Conservation (phyloP, 306 rosid genomes). For the Coriaria nepalensis region DNA sequence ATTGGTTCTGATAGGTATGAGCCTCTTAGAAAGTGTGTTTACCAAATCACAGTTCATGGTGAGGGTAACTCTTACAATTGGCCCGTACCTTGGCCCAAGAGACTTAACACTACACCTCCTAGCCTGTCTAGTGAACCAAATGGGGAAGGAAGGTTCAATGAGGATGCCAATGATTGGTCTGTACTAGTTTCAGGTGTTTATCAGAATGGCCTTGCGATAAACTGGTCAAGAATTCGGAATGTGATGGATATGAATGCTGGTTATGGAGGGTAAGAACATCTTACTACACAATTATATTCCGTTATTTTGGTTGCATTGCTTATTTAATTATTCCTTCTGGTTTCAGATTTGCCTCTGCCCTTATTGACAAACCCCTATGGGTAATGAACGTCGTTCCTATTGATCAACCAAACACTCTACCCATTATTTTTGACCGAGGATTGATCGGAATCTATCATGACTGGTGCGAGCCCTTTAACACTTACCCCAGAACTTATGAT, state of each 20-base stretch:
- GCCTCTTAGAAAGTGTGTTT: slow-evolving; percentile 46
- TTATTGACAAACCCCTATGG: slow-evolving; percentile 65
- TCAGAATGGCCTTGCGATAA: slow-evolving; percentile 29
- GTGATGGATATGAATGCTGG: slow-evolving; percentile 96
- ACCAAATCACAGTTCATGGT: slow-evolving; percentile 49
- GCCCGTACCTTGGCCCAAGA: slow-evolving; percentile 82
- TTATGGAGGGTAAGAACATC: slow-evolving; percentile 71
- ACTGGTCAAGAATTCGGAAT: slow-evolving; percentile 73
- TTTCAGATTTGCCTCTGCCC: slow-evolving; percentile 84
- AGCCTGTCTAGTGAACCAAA: slow-evolving; percentile 39
- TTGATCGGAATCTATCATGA: slow-evolving; percentile 84
- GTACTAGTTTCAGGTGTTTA: slow-evolving; percentile 50
- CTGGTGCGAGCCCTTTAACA: slow-evolving; percentile 88
- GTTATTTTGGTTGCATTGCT: neutral
- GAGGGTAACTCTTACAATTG: slow-evolving; percentile 37
- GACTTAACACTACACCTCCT: slow-evolving; percentile 63
- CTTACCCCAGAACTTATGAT: slow-evolving; percentile 85
- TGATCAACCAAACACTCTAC: slow-evolving; percentile 52
- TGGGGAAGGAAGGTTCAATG: slow-evolving; percentile 29
- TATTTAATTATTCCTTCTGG: slow-evolving; percentile 4
- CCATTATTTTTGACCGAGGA: slow-evolving; percentile 65
- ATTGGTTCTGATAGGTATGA: slow-evolving; percentile 46
- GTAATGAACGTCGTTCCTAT: slow-evolving; percentile 85
- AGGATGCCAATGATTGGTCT: slow-evolving; percentile 64
- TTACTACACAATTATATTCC: neutral